Percentiles rank a stretch among this genome's conserved stretches.
Conservation (phyloP, 73 alveolate genomes). For the Durusdinium trenchii region DNA sequence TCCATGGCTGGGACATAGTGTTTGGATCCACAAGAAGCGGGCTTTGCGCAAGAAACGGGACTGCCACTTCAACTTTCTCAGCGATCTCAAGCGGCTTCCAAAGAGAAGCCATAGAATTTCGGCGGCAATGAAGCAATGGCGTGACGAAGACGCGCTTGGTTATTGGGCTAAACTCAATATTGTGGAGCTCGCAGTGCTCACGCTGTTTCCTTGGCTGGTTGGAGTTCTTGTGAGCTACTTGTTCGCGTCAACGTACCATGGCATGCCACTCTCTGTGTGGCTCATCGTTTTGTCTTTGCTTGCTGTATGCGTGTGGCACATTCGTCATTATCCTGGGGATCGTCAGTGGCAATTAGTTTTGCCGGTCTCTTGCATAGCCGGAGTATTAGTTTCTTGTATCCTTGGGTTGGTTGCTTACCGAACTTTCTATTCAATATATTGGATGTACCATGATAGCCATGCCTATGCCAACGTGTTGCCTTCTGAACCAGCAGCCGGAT, state of each 20-base stretch:
- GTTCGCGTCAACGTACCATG: slow-evolving; percentile 82
- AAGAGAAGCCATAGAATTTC: too few species aligned
- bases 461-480: slow-evolving; percentile 83
- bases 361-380: slow-evolving; percentile 91
- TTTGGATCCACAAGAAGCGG: too few species aligned
- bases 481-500: slow-evolving; percentile 87
- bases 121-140: too few species aligned
- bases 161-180: slow-evolving; percentile 15
- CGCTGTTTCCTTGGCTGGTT: slow-evolving; percentile 76
- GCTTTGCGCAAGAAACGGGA: too few species aligned
- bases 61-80: too few species aligned
- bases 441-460: slow-evolving; percentile 91
- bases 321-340: slow-evolving; percentile 61
- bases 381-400: slow-evolving; percentile 61
- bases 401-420: slow-evolving; percentile 69
- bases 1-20: too few species aligned
- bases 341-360: slow-evolving; percentile 65
- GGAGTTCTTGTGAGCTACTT: slow-evolving; percentile 74
- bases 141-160: too few species aligned
- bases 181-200: slow-evolving; percentile 64
- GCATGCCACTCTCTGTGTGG: slow-evolving; percentile 88
- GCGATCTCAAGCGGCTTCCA: too few species aligned
- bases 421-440: slow-evolving; percentile 52
- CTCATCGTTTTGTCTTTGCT: slow-evolving; percentile 54
- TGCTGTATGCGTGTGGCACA: slow-evolving; percentile 86